Conservation (phyloP, 192 early-diverging fungal genomes). For the Gigaspora rosea region DNA sequence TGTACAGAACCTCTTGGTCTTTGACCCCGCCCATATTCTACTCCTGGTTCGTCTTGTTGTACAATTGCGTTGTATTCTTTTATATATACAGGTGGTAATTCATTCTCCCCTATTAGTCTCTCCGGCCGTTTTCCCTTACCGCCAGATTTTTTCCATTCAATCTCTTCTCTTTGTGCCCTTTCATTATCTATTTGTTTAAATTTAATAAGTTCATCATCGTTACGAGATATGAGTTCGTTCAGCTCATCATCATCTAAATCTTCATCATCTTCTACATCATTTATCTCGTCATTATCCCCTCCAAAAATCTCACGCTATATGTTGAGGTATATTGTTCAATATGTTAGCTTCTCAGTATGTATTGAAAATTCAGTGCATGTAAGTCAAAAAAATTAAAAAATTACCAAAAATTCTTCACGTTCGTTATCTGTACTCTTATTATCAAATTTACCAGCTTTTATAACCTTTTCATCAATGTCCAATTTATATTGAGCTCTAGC, state of each 20-base stretch:
- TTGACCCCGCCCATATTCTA: slow-evolving; percentile 72
- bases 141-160: slow-evolving; percentile 59
- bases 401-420: slow-evolving; percentile 80
- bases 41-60: slow-evolving; percentile 49
- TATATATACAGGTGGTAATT: slow-evolving; percentile 82
- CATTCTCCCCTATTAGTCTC: slow-evolving; percentile 80
- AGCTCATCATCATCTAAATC: slow-evolving; percentile 69
- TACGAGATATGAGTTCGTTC: slow-evolving; percentile 74
- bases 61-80: slow-evolving; percentile 59
- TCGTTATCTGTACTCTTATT: slow-evolving; percentile 93
- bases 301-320: too few relatives aligned
- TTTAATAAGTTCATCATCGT: slow-evolving; percentile 73
- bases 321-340: too few relatives aligned
- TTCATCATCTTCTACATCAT: slow-evolving; percentile 65
- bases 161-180: slow-evolving; percentile 51
- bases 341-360: too few relatives aligned
- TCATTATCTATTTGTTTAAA: slow-evolving; percentile 81
- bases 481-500: slow-evolving; percentile 93
- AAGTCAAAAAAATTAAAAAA: neutral
- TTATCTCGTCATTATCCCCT: too few relatives aligned
- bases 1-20: slow-evolving; percentile 72
- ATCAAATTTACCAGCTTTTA: slow-evolving; percentile 99
- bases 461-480: slow-evolving; percentile 97
- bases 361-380: neutral
- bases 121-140: slow-evolving; percentile 62